Percentiles rank a stretch among this genome's conserved stretches.
These are phyloP conservation scores for Fusarium sulawesiense DNA, from an alignment of 2,329 filamentous ascomycete species.

Conservation along the genomic window DNA sequence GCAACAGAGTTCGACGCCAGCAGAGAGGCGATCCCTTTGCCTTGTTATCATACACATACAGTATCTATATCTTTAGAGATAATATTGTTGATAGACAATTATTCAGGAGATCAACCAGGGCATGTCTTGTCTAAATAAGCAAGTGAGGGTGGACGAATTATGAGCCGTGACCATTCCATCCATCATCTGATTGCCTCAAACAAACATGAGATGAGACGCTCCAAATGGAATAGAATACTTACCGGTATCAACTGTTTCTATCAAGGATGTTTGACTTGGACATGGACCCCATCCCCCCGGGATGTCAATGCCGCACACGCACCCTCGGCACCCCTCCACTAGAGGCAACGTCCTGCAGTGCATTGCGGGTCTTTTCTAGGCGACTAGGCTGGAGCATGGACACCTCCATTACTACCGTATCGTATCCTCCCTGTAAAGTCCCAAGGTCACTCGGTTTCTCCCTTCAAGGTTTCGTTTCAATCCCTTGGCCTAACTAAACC, in stretches of 20 bases:
- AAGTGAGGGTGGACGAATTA: background rate
- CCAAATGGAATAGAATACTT: background rate
- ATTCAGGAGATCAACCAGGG: constrained; percentile 6
- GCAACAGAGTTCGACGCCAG: constrained; percentile 41
- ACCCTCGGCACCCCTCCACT: constrained; percentile 32
- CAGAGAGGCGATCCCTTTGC: constrained; percentile 22
- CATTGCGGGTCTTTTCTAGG: background rate
- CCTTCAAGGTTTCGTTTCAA: constrained; percentile 32
- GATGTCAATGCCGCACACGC: constrained; percentile 40
- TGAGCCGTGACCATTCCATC: constrained; percentile 29
- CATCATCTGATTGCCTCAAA: constrained; percentile 21
- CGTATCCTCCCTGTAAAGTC: background rate
- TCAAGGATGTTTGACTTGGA: constrained; percentile 4
- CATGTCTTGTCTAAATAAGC: background rate
- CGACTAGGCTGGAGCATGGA: background rate
- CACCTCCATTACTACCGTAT: background rate
- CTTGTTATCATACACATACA: constrained; percentile 8
- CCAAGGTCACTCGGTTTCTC: constrained; percentile 1
- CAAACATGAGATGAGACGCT: constrained; percentile 28
- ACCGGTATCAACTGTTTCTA: background rate
- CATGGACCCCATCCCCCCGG: constrained; percentile 29
- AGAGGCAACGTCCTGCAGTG: constrained; percentile 13
- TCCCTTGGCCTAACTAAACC: constrained; percentile 12
- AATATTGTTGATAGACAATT: background rate
- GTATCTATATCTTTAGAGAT: background rate